phyloP scores from a whole-genome alignment of 148 eudicot genomes.

The Rhododendron ovatum region DNA sequence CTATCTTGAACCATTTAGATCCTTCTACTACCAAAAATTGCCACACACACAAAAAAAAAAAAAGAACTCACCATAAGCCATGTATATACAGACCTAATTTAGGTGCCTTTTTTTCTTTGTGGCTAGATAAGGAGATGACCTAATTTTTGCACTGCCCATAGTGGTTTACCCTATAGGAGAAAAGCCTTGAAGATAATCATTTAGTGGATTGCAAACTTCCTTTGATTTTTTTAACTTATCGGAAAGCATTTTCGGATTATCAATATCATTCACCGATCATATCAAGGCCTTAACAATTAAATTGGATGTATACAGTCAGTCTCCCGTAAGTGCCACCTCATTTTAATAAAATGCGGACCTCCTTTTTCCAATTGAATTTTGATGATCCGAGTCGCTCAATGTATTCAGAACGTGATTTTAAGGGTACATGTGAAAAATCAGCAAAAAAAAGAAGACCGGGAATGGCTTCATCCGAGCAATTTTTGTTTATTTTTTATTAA shows the following conservation, averaged over 20 bases:
- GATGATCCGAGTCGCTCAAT: too few species aligned
- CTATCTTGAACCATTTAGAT: not conserved
- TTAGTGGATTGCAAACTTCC: not conserved
- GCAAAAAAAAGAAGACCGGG: too few species aligned
- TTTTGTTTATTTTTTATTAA: too few species aligned
- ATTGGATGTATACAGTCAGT: not conserved
- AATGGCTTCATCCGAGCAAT: too few species aligned
- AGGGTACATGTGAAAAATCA: too few species aligned
- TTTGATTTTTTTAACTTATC: not conserved
- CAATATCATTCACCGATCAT: not conserved
- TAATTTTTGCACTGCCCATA: not conserved
- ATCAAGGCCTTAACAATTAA: not conserved
- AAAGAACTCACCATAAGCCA: not conserved
- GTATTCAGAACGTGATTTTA: too few species aligned
- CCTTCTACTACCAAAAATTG: not conserved
- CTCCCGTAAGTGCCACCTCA: too few species aligned
- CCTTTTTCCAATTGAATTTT: too few species aligned
- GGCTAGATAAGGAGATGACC: not conserved
- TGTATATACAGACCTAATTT: not conserved
- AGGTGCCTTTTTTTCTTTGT: not conserved
- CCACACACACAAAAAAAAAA: too few species aligned
- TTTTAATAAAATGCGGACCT: too few species aligned
- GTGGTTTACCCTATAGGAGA: not conserved
- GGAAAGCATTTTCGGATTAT: not conserved
- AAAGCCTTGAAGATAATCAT: not conserved